These are phyloP conservation scores for Nakazawaea ishiwadae DNA, from an alignment of 805 yeast genomes.

Conservation along the genomic window DNA sequence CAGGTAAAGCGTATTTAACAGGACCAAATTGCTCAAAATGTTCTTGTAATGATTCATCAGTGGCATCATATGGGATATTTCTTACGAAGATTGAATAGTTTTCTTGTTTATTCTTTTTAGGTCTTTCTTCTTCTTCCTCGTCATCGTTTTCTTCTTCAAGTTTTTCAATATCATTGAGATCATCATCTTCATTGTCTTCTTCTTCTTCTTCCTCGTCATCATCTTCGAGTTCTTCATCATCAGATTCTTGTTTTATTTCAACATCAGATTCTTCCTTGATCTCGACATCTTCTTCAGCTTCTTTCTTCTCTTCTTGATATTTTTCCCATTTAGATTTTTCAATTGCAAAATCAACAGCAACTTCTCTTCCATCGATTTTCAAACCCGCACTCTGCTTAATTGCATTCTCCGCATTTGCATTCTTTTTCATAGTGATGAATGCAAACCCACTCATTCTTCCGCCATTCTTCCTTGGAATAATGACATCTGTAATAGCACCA, in stretches of 20 bases:
- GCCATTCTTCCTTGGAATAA: constrained; percentile 81
- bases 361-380: constrained; percentile 84
- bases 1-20: constrained; percentile 91
- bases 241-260: constrained; percentile 24
- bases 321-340: constrained; percentile 82
- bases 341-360: constrained; percentile 91
- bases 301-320: constrained; percentile 40
- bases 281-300: constrained; percentile 30
- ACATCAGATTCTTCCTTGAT: constrained; percentile 28
- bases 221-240: constrained; percentile 23
- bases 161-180: constrained; percentile 20
- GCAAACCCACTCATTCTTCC: constrained; percentile 95
- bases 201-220: constrained; percentile 27
- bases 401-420: constrained; percentile 73
- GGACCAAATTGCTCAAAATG: constrained; percentile 85
- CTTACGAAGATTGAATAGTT: constrained; percentile 77
- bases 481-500: constrained; percentile 86
- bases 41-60: constrained; percentile 66
- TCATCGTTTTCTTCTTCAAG: constrained; percentile 28
- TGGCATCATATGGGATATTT: constrained; percentile 93
- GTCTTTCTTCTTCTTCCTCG: constrained; percentile 26
- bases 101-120: constrained; percentile 58
- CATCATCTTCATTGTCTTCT: constrained; percentile 20
- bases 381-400: constrained; percentile 70
- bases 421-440: constrained; percentile 83